phyloP scores from a whole-genome alignment of 768 basidiomycete genomes.

The Termitomyces sp. region DNA sequence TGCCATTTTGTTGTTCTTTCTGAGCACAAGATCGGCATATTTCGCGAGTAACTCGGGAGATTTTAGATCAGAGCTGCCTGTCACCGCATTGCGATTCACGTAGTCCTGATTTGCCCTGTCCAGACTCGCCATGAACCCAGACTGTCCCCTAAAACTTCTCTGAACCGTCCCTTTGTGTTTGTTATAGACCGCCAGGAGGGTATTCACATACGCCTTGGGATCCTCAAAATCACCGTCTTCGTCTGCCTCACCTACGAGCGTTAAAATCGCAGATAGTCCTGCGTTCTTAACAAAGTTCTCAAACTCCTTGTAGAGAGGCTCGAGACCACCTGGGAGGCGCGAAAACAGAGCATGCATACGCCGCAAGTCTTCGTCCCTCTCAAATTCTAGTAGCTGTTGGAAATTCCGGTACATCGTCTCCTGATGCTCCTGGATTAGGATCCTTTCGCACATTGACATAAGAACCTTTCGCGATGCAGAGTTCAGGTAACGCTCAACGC shows the following conservation, averaged over 20 bases:
- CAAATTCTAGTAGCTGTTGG: conserved; percentile 83
- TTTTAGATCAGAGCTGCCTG: conserved; percentile 78
- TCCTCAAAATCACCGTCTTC: conserved; percentile 60
- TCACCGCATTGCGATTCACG: conserved; percentile 90
- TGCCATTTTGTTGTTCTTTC: conserved; percentile 93
- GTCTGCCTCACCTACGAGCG: conserved; percentile 57
- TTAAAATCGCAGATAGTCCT: conserved; percentile 77
- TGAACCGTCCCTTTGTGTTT: conserved; percentile 89
- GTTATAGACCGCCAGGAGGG: conserved; percentile 83
- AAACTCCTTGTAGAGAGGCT: conserved; percentile 87
- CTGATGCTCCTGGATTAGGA: conserved; percentile 84
- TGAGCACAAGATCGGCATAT: conserved; percentile 82
- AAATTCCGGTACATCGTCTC: conserved; percentile 91
- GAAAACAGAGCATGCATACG: conserved; percentile 93
- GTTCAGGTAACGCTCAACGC: conserved; percentile 91
- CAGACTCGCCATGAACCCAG: conserved; percentile 88
- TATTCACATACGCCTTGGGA: conserved; percentile 93
- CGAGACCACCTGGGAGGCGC: conserved; percentile 85
- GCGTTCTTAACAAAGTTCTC: conserved; percentile 94
- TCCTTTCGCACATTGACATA: conserved; percentile 82
- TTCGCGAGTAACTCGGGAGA: conserved; percentile 92
- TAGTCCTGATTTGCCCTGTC: conserved; percentile 96
- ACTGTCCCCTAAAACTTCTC: conserved; percentile 86
- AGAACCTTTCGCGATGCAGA: conserved; percentile 80
- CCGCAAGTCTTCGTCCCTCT: conserved; percentile 92